Conservation (phyloP, 257 asterid genomes). For the Nicotiana attenuata region DNA sequence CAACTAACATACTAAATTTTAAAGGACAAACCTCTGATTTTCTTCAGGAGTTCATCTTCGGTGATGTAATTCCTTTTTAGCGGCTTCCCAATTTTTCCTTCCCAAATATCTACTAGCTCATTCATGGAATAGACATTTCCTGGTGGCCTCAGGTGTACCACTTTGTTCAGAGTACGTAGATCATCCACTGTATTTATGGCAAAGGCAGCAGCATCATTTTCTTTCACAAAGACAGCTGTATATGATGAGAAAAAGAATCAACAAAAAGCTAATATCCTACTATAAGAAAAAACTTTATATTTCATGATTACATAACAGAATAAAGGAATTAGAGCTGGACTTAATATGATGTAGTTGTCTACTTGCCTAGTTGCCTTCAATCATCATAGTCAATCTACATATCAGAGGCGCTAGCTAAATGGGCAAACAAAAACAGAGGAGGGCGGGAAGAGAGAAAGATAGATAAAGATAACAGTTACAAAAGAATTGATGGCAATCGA, state of each 20-base stretch:
- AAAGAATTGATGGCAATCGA: too few relatives aligned
- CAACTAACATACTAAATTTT: not conserved
- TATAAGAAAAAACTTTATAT: not conserved
- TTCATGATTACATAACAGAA: too few relatives aligned
- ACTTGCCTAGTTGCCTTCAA: not conserved
- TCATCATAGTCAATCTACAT: too few relatives aligned
- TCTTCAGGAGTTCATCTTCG: conserved; percentile 55
- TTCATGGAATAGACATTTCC: conserved; percentile 72
- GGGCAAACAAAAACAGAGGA: too few relatives aligned
- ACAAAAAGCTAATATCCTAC: not conserved
- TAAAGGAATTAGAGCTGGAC: not conserved
- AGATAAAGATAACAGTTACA: too few relatives aligned
- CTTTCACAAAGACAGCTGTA: conserved; percentile 68
- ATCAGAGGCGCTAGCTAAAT: too few relatives aligned
- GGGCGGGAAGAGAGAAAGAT: too few relatives aligned
- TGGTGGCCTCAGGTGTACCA: conserved; percentile 62
- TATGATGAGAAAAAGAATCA: conserved; percentile 4
- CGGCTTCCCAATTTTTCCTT: conserved; percentile 56
- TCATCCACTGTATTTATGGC: conserved; percentile 79
- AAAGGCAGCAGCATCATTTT: conserved; percentile 82
- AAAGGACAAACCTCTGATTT: conserved; percentile 45
- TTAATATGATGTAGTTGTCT: not conserved
- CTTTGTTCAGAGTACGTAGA: conserved; percentile 59
- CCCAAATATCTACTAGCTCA: conserved; percentile 80
- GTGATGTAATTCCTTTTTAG: conserved; percentile 52